A percentile compares a stretch with the other conserved stretches of the same genome.
These are phyloP conservation scores for Russula earlei DNA, from an alignment of 768 basidiomycete species.

Conservation along the genomic window DNA sequence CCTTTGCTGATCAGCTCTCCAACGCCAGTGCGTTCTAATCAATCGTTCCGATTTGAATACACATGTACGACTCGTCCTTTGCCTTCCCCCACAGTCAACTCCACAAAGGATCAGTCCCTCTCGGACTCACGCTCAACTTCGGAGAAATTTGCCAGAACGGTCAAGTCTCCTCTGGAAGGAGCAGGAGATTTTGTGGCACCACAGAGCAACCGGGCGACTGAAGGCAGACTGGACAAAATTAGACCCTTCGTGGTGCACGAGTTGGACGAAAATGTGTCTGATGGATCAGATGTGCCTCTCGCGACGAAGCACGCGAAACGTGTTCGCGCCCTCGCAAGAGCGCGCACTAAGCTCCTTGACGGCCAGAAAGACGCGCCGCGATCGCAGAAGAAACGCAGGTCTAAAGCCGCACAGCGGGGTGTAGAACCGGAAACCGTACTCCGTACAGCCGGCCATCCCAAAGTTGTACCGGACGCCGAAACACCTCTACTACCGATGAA, in stretches of 20 bases:
- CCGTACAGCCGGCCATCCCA: no score
- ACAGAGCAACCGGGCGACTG: background rate
- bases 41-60: background rate
- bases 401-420: no score
- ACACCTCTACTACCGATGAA: background rate
- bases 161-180: no score
- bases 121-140: background rate
- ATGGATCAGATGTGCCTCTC: conserved; percentile 1
- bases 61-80: background rate
- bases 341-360: background rate
- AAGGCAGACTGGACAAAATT: no score
- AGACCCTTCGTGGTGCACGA: background rate
- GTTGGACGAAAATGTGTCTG: background rate
- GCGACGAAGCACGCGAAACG: background rate
- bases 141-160: no score
- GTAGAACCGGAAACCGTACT: no score
- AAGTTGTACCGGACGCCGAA: no score
- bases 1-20: conserved; percentile 3
- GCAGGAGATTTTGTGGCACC: no score
- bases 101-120: background rate
- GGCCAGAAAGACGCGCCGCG: background rate
- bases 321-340: no score
- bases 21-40: background rate
- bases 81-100: background rate
- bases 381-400: background rate